A percentile compares a stretch with the other conserved stretches of the same genome.
These are phyloP conservation scores for Sanghuangporus sanghuang DNA, from an alignment of 1,284 basidiomycete genomes.

Conservation along the genomic window DNA sequence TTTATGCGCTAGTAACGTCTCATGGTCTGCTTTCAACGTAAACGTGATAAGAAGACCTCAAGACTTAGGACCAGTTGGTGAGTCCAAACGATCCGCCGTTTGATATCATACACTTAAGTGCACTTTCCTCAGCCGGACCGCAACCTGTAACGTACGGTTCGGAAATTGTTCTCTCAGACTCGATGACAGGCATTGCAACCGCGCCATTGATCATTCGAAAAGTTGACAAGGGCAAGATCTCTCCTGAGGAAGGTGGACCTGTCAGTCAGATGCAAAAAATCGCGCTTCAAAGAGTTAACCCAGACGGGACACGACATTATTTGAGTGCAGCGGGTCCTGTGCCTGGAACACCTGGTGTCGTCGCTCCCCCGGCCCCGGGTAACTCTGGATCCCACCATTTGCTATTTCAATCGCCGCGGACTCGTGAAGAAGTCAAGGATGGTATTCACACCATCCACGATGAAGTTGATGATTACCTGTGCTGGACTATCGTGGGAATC, in stretches of 20 bases:
- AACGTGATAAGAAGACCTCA: slow-evolving; percentile 69
- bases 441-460: slow-evolving; percentile 66
- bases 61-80: slow-evolving; percentile 54
- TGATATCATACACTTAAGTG: slow-evolving; percentile 33
- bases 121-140: slow-evolving; percentile 48
- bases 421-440: slow-evolving; percentile 71
- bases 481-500: slow-evolving; percentile 95
- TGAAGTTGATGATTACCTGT: slow-evolving; percentile 90
- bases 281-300: slow-evolving; percentile 79
- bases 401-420: slow-evolving; percentile 69
- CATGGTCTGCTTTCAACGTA: slow-evolving; percentile 93
- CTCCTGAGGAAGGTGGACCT: slow-evolving; percentile 79
- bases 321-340: slow-evolving; percentile 80
- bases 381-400: slow-evolving; percentile 77
- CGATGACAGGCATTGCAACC: slow-evolving; percentile 77
- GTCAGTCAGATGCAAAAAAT: slow-evolving; percentile 97
- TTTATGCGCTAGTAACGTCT: slow-evolving; percentile 79
- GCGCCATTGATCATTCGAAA: slow-evolving; percentile 88
- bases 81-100: slow-evolving; percentile 45
- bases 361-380: slow-evolving; percentile 59
- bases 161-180: slow-evolving; percentile 81
- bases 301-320: slow-evolving; percentile 76
- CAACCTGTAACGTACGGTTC: slow-evolving; percentile 90
- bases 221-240: slow-evolving; percentile 86
- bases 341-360: slow-evolving; percentile 63